Evolutionary conservation across 2,329 filamentous ascomycete genomes (phyloP).

Genomic region (Phialemonium atrogriseum): DNA sequence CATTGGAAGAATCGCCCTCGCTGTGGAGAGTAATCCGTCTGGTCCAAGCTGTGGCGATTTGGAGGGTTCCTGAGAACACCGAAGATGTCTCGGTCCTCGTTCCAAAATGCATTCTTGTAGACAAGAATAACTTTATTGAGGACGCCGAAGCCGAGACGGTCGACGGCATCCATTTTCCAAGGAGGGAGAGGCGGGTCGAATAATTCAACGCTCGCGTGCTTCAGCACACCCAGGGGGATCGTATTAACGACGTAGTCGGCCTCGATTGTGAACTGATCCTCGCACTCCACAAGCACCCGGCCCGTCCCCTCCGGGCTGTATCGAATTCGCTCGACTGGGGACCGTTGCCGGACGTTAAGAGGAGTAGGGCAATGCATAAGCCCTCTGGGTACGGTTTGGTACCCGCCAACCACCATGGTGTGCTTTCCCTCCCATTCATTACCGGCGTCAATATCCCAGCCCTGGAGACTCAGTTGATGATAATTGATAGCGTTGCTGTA

Average conservation of each 20-base stretch:
- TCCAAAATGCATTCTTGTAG: conserved; percentile 87
- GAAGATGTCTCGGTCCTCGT: conserved; percentile 83
- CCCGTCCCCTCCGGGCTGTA: conserved; percentile 46
- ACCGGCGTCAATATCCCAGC: conserved; percentile 95
- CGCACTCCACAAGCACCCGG: conserved; percentile 60
- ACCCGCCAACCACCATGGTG: conserved; percentile 87
- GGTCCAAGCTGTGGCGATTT: conserved; percentile 61
- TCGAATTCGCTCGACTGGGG: conserved; percentile 61
- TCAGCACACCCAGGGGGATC: conserved; percentile 83
- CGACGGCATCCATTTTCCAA: conserved; percentile 76
- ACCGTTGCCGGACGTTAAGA: conserved; percentile 68
- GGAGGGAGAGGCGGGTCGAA: conserved; percentile 86
- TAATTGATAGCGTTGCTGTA: conserved; percentile 94
- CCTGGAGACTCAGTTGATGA: conserved; percentile 74
- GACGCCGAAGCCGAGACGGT: conserved; percentile 81
- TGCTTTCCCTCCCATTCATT: conserved; percentile 97
- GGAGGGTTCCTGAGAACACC: conserved; percentile 74
- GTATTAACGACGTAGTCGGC: conserved; percentile 92
- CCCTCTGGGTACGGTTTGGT: conserved; percentile 86
- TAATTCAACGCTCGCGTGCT: conserved; percentile 67
- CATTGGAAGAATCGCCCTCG: conserved; percentile 95
- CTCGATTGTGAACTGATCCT: conserved; percentile 66
- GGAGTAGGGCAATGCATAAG: conserved; percentile 68
- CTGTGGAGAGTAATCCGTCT: conserved; percentile 68
- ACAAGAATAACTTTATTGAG: conserved; percentile 94